Evolutionary conservation across 768 basidiomycete species (phyloP).

Genomic region (Panaeolus papilionaceus): DNA sequence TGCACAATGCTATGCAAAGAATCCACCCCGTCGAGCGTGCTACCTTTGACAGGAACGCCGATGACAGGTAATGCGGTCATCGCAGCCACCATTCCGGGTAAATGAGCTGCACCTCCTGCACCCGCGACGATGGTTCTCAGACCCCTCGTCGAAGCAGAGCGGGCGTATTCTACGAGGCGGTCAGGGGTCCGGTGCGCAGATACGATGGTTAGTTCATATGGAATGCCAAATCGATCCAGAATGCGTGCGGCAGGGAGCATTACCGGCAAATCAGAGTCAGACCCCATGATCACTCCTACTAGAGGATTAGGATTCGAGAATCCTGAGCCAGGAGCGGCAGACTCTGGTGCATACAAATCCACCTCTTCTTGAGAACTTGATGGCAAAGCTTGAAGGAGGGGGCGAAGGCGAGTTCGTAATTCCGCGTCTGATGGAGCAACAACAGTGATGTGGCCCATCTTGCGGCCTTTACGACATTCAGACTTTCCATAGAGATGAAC

Average conservation of each 20-base stretch:
- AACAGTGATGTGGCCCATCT: constrained; percentile 97
- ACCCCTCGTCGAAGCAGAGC: constrained; percentile 71
- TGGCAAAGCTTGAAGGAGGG: constrained; percentile 74
- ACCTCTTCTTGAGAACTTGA: constrained; percentile 50
- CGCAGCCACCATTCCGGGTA: constrained; percentile 98
- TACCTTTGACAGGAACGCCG: constrained; percentile 97
- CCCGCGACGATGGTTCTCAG: constrained; percentile 87
- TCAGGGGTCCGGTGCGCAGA: constrained; percentile 96
- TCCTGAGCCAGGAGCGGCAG: constrained; percentile 50
- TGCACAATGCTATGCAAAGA: constrained; percentile 98
- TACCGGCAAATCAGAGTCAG: constrained; percentile 94
- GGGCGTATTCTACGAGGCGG: constrained; percentile 82
- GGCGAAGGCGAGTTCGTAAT: constrained; percentile 69
- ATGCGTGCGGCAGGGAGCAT: constrained; percentile 91
- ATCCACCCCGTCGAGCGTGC: constrained; percentile 93
- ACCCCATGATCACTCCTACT: constrained; percentile 97
- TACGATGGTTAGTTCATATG: constrained; percentile 95
- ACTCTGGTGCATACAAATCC: constrained; percentile 55
- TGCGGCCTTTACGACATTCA: constrained; percentile 87
- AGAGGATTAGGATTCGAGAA: constrained; percentile 75
- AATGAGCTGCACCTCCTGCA: constrained; percentile 97
- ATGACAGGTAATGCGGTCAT: constrained; percentile 93
- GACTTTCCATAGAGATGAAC: constrained; percentile 96
- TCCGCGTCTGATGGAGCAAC: constrained; percentile 84
- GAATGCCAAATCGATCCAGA: constrained; percentile 80